phyloP scores from a whole-genome alignment of 208 protist genomes.

The Leishmania arabica region DNA sequence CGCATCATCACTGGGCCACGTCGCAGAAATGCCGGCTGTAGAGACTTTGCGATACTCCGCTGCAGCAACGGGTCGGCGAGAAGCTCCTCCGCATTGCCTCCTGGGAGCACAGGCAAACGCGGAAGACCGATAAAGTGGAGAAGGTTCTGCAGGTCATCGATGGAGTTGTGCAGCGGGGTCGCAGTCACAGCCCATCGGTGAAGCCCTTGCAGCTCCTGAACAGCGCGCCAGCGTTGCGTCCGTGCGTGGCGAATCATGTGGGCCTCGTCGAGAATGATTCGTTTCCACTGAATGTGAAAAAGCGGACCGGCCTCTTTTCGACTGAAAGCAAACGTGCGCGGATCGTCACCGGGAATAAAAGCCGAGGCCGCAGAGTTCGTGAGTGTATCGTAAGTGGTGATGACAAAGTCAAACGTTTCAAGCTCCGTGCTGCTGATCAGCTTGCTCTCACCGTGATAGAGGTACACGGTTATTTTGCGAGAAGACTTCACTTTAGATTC shows the following conservation, averaged over 20 bases:
- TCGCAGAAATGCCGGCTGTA: constrained; percentile 89
- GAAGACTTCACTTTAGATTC: constrained; percentile 69
- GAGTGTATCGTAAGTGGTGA: constrained; percentile 94
- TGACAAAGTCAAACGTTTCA: constrained; percentile 91
- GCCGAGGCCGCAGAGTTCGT: constrained; percentile 61
- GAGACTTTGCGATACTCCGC: constrained; percentile 76
- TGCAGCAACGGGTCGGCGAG: constrained; percentile 81
- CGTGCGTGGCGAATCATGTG: constrained; percentile 91
- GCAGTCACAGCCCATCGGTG: constrained; percentile 93
- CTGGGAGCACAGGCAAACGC: constrained; percentile 73
- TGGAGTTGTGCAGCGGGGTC: constrained; percentile 94
- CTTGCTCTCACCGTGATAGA: constrained; percentile 87
- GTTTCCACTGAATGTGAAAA: constrained; percentile 91
- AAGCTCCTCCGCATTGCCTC: constrained; percentile 70
- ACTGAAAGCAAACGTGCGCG: constrained; percentile 57
- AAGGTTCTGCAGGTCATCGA: constrained; percentile 93
- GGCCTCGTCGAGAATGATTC: constrained; percentile 95
- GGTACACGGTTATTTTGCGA: constrained; percentile 57
- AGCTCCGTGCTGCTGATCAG: constrained; percentile 71
- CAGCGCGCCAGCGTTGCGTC: constrained; percentile 86
- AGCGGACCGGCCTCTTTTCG: constrained; percentile 74
- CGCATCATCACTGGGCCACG: constrained; percentile 88
- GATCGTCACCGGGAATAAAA: constrained; percentile 68
- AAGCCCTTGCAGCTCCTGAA: constrained; percentile 79
- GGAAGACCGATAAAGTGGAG: constrained; percentile 85